Base-by-base conservation (phyloP, 2,329 filamentous ascomycete genomes). In the Penicillium sp. region DNA sequence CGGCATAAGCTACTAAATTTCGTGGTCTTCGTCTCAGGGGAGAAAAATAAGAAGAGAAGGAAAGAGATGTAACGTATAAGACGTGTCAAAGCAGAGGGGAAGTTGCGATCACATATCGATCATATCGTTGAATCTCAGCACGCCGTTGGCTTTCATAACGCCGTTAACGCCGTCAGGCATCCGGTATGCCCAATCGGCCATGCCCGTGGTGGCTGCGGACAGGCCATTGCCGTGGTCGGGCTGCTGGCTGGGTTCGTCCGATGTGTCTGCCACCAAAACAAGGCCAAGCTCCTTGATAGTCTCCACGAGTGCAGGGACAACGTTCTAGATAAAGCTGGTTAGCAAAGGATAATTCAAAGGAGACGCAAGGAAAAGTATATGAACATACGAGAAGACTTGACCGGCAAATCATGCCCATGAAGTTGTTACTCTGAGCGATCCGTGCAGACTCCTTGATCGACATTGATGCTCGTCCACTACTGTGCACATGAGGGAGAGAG, bases 371-470 rank as follows among this genome's bases (percentile, higher is more conserved):
- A 24, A 13, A 23, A 27, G 6, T 12, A 42, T 24, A 45, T 39
- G 15, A 24, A 79, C 86, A 64, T 78, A 95, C 89, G 75, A 98
- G 72, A 56, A 98, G 77, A 58, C 87, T 82, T 28, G 89, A 92
- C 60, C 86, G 90, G 72, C 91, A 96, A 52, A 97, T 88, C 64
- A 98, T 70, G 3, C 93, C 93, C 93, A 98, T 98, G 58, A 98
- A 89, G 68, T 98, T 98, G 68, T 98, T 98, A 66, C 86, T 88
- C 70, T 95, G 88, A 20, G 92, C 91, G 65, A 95, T 89, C 56
- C 91, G 82, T 12, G 96, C 93, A 4, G 89, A 89, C 68, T 98
- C 92, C 73, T 97, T 98, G 59, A 97, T 89, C 5, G 89, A 95
- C 57, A 86, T 86, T 12, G 86, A 87, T 42, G 84, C 81, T 48